Evolutionary conservation across 768 basidiomycete genomes (phyloP), one percentile per base, ranked within the genome.

Genomic region (Lepiota brunneoincarnata): DNA sequence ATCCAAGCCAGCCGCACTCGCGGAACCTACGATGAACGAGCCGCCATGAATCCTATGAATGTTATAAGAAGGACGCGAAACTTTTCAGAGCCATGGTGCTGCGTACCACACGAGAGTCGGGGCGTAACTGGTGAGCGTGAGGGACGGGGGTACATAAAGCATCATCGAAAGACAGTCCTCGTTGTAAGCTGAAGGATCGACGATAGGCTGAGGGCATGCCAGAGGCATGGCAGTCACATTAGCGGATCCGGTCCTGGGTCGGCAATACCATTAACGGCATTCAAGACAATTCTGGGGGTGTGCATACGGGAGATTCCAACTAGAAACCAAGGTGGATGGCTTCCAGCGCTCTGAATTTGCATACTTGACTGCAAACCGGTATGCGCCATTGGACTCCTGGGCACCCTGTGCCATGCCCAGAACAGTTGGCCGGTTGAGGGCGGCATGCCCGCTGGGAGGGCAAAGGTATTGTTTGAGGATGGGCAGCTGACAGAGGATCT

Each of bases 91-190:
- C 54, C 31, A 11, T n/a, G 49, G 40, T 15, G 26, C 38, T 2
- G 70, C 78, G 24, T 64, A 84, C 87, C 89, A 86, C 57, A 86
- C 65, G 53, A 91, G 63, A 17, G 80, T 80, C 2, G 86, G 79
- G 0, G 70, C 74, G 40, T 60, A 59, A 67, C 63, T 76, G 42
- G 55, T 64, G 59, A 60, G 6, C 47, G 60, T 57, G 38, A 69
- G 72, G 1, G 72, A 63, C 6, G 72, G 67, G 4, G 89, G 89
- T 2, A 85, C 81, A 63, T 90, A 93, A 26, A 88, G 72, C 21
- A 89, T 71, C 74, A 91, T 82, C 18, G 84, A 91, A 42, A 96
- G 74, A 65, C 93, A 96, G 65, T 94, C 89, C 67, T 94, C 93
- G 1, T 74, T 77, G 68, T 71, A 79, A 4, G 68, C 64, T n/a